phyloP scores from a whole-genome alignment of 106 monocot species.

The Gastrodia elata region DNA sequence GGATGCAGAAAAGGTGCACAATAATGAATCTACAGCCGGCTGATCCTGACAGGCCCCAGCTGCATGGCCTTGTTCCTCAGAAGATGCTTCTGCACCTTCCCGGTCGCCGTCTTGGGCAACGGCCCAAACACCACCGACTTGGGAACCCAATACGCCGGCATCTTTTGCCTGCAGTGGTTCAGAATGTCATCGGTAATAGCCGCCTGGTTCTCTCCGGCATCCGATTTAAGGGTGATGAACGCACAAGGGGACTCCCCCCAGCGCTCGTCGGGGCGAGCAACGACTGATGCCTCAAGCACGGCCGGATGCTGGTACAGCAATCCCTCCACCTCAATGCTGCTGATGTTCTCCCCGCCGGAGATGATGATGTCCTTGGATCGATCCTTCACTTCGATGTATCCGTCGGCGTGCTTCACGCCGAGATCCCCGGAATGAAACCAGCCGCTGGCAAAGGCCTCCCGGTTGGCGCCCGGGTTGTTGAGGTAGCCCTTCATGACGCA shows the following conservation, averaged over 20 bases:
- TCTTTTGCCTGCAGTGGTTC: constrained; percentile 37
- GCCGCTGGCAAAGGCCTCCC: constrained; percentile 53
- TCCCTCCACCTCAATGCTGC: constrained; percentile 70
- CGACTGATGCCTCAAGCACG: constrained; percentile 52
- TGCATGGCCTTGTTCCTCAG: constrained; percentile 48
- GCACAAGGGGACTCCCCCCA: constrained; percentile 83
- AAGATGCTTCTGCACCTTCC: constrained; percentile 72
- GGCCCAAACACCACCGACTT: constrained; percentile 54
- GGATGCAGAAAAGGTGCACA: not conserved
- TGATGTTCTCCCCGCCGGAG: constrained; percentile 68
- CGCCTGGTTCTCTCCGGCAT: constrained; percentile 16
- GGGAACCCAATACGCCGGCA: constrained; percentile 67
- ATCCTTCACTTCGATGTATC: constrained; percentile 70
- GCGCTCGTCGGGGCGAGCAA: constrained; percentile 52
- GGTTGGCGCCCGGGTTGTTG: constrained; percentile 51
- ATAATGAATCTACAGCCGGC: constrained; percentile 26
- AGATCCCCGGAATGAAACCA: constrained; percentile 78
- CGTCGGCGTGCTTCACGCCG: constrained; percentile 58
- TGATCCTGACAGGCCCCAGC: constrained; percentile 56
- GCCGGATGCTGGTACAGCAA: constrained; percentile 44
- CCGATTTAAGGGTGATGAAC: constrained; percentile 43
- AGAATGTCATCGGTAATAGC: constrained; percentile 35
- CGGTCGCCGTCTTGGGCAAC: constrained; percentile 65
- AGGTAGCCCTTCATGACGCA: constrained; percentile 71
- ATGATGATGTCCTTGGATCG: constrained; percentile 65